Percentiles rank a stretch among this genome's conserved stretches.
phyloP scores from a whole-genome alignment of 768 basidiomycete genomes.

The Hypsizygus marmoreus region DNA sequence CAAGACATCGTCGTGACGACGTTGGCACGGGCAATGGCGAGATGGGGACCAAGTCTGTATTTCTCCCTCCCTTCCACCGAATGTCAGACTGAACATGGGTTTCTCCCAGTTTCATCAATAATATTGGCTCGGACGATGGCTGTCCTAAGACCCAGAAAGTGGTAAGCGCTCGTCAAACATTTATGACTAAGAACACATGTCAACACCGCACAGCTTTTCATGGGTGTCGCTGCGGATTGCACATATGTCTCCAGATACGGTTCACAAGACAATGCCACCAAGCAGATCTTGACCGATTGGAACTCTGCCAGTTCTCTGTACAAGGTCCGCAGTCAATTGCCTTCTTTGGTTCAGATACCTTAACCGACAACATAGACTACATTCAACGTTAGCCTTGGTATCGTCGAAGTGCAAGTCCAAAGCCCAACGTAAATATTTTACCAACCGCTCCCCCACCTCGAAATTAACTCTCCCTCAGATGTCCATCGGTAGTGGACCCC shows the following conservation, averaged over 20 bases:
- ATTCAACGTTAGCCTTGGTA: constrained; percentile 85
- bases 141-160: constrained; percentile 76
- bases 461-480: constrained; percentile 37
- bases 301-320: constrained; percentile 77
- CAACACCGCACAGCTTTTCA: constrained; percentile 49
- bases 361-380: constrained; percentile 44
- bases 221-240: constrained; percentile 91
- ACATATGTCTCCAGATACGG: constrained; percentile 70
- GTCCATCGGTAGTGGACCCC: constrained; percentile 57
- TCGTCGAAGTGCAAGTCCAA: constrained; percentile 77
- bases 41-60: constrained; percentile 55
- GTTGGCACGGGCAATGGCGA: constrained; percentile 52
- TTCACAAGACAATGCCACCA: constrained; percentile 64
- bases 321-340: constrained; percentile 43
- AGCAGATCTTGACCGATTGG: constrained; percentile 76
- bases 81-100: constrained; percentile 7
- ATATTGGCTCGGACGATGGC: constrained; percentile 69
- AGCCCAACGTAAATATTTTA: constrained; percentile 43
- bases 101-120: constrained; percentile 57
- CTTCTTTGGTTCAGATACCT: background rate
- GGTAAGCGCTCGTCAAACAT: constrained; percentile 34
- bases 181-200: constrained; percentile 1
- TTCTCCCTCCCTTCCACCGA: constrained; percentile 2
- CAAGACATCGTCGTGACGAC: constrained; percentile 53
- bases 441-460: background rate